Base-by-base conservation (phyloP, 192 early-diverging fungal genomes). In the Gonapodya sp. region DNA sequence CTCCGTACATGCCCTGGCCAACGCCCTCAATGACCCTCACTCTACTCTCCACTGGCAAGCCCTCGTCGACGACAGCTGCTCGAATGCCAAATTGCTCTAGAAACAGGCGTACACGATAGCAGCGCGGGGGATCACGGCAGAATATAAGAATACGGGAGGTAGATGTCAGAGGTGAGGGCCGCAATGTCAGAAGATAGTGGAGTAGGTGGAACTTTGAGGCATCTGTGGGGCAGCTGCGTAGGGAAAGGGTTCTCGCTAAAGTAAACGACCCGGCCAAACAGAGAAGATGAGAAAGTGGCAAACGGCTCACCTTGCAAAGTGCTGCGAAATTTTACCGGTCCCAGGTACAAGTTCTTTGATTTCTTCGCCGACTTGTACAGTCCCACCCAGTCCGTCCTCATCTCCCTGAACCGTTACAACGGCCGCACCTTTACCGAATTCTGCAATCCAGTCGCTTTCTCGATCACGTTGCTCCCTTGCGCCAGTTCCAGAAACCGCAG, bases 1-100 rank as follows among this genome's bases (percentile, higher is more conserved):
- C 95, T 81, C 96, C 94, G 85, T 98, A 99, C 0, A 96, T 89
- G 8, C 97, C 97, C 80, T 94, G 92, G 85, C 98, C 98, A 83
- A 98, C 98, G 83, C 98, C 97, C 77, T 98, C 94, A 18, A 99
- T 95, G 83, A 97, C 96, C 83, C 98, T 96, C 79, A 93, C 93
- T 81, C 96, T 87, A 79, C 84, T 86, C 82, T 95, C 96, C 82
- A 97, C 83, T 1, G 97, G 97, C 83, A 99, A 84, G 88, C 96
- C 96, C 35, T 95, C 95, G 88, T 99, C 97, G 79, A 99, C 87
- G 2, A 97, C 94, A 35, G 95, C 96, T 32, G 92, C 90, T 36
- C 90, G 93, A 82, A 98, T 94, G 1, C 94, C 94, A 84, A 99
- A 99, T 85, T 97, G 96, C 87, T 99, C 96, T 84, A 99, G 84